Conservation (phyloP, 2,329 filamentous ascomycete genomes). For the Mycogone perniciosa region DNA sequence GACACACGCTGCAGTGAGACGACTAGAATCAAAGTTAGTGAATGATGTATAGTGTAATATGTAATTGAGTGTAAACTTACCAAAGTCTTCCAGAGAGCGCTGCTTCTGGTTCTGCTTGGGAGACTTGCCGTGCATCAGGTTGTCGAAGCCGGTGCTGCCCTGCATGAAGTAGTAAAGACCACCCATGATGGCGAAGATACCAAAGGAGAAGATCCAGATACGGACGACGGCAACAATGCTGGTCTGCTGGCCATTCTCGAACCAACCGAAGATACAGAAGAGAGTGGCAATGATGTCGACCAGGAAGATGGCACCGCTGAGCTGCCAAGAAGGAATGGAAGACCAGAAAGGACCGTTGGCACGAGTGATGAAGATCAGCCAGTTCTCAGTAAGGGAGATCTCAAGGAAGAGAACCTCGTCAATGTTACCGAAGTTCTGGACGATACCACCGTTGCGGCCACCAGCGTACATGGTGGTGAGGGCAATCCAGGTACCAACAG, state of each 20-base stretch:
- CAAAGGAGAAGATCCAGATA: constrained; percentile 88
- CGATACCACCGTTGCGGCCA: constrained; percentile 69
- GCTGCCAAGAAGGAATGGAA: constrained; percentile 80
- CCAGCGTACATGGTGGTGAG: constrained; percentile 75
- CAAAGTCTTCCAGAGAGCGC: constrained; percentile 81
- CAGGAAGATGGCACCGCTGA: constrained; percentile 67
- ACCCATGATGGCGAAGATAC: constrained; percentile 79
- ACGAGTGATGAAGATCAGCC: constrained; percentile 94
- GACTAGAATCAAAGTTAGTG: constrained; percentile 57
- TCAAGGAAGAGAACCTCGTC: constrained; percentile 84
- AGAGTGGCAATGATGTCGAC: constrained; percentile 81
- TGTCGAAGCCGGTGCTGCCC: constrained; percentile 76
- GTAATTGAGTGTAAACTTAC: constrained; percentile 50
- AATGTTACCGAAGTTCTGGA: constrained; percentile 79
- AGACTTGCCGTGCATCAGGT: constrained; percentile 87
- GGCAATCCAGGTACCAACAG: constrained; percentile 80
- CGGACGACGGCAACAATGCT: constrained; percentile 79
- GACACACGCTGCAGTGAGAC: constrained; percentile 86
- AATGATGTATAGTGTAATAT: background rate
- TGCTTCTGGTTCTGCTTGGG: constrained; percentile 77
- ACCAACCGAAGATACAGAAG: constrained; percentile 83
- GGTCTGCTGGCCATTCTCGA: constrained; percentile 55
- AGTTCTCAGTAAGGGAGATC: constrained; percentile 88
- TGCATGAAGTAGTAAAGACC: constrained; percentile 71
- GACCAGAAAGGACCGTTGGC: constrained; percentile 91